Base-by-base conservation (phyloP, 1,139 yeast species). In the Geotrichum bryndzae region DNA sequence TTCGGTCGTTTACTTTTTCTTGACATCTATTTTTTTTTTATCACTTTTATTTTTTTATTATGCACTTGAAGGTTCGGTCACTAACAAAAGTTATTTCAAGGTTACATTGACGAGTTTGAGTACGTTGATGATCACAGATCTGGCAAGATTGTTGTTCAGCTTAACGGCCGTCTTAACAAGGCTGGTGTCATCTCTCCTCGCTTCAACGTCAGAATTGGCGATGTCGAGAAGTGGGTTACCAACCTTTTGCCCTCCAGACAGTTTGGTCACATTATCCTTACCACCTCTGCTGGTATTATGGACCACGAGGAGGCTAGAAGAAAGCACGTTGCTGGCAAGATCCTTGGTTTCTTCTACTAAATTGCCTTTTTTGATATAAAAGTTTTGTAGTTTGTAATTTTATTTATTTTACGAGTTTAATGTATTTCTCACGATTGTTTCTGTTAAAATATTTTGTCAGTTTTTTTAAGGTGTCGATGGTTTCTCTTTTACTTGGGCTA, bases 301-400 rank as follows among this genome's bases (percentile, higher is more conserved):
- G 98, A 94, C 84, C 99, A 94, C 84, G 99, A 94, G 84, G 99
- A 94, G 84, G 99, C 99, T 74, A 92, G 97, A 87, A 90, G 98
- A 87, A 94, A 94, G 89, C 98, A 94, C 82, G 98, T 92, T 73
- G 90, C 97, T 72, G 98, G 98, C 80, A 94, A 94, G 84, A 88
- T 92, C 77, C 86, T 92, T 77, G 98, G 98, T 76, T 94, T 89
- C 80, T 97, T 92, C 70, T 92, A 92, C 84, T 91, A 87, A 68
- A 48, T 61, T 13, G 45, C 15, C n/a, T 5, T 11, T 38, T 15
- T 38, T n/a, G n/a, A 38, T 38, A 38, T 38, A 38, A 38, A 38
- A 38, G 45, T 38, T 38, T 38, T 38, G 45, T 38, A 38, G 45
- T 38, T 38, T 38, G 45, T 38, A 38, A 38, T 38, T 38, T 38